These are phyloP conservation scores for Ilex paraguariensis DNA, from an alignment of 305 asterid species.

Conservation along the genomic window DNA sequence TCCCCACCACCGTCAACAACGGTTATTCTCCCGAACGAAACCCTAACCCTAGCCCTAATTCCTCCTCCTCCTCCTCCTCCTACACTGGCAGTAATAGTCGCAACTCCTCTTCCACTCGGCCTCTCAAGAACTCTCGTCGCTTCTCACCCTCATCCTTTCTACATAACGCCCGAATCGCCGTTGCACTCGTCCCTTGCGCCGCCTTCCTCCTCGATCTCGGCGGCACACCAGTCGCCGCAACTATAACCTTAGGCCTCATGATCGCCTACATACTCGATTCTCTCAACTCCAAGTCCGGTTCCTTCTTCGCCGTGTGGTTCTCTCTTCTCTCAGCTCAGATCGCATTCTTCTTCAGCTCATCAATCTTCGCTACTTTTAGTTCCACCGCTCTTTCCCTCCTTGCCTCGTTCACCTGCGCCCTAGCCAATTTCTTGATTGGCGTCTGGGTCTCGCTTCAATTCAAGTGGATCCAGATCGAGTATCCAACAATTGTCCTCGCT, in stretches of 20 bases:
- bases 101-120: no score
- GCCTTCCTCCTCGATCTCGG: conserved; percentile 95
- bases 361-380: conserved; percentile 53
- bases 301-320: conserved; percentile 89
- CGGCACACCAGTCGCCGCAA: conserved; percentile 79
- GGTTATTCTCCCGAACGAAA: conserved; percentile 36
- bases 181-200: conserved; percentile 76
- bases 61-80: conserved; percentile 38
- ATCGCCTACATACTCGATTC: conserved; percentile 84
- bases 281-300: conserved; percentile 73
- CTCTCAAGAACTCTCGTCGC: conserved; percentile 32
- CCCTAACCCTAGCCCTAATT: conserved; percentile 57
- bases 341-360: conserved; percentile 76
- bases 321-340: conserved; percentile 86
- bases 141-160: conserved; percentile 57
- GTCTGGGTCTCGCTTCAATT: conserved; percentile 97
- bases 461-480: conserved; percentile 94
- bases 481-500: conserved; percentile 81
- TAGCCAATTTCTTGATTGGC: conserved; percentile 85
- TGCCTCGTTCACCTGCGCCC: conserved; percentile 65
- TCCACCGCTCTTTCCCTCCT: conserved; percentile 47
- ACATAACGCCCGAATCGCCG: conserved; percentile 75
- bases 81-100: conserved; percentile 29
- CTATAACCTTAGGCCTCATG: conserved; percentile 76
- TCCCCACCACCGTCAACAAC: conserved; percentile 39